phyloP scores from a whole-genome alignment of 169 alveolate species.

The Ichthyophthirius multifiliis region DNA sequence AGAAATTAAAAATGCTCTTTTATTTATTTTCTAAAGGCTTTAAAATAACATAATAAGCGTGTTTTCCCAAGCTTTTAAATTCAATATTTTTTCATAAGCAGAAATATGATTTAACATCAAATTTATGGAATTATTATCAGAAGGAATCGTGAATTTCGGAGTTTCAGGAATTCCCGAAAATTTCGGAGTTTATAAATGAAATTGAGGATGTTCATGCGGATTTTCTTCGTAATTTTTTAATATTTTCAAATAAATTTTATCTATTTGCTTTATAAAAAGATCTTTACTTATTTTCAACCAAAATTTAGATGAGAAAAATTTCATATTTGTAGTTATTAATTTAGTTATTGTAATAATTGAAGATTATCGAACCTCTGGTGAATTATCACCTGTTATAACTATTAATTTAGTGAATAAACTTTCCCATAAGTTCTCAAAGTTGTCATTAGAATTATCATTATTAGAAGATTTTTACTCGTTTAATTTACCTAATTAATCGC shows the following conservation, averaged over 20 bases:
- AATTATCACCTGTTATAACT: background rate
- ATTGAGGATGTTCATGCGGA: background rate
- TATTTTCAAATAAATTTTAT: background rate
- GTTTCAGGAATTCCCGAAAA: slow-evolving; percentile 3
- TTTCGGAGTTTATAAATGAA: background rate
- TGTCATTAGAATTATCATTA: background rate
- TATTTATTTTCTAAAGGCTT: background rate
- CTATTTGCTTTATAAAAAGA: background rate
- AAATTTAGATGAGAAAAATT: background rate
- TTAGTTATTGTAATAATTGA: background rate
- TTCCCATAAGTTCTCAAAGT: background rate
- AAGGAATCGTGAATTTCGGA: background rate
- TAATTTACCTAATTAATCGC: background rate
- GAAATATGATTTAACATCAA: background rate
- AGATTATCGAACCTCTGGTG: background rate
- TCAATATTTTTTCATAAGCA: background rate
- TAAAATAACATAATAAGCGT: background rate
- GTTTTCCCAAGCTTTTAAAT: background rate
- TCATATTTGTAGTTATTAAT: background rate
- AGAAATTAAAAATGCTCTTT: background rate
- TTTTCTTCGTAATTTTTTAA: background rate
- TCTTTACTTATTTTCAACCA: background rate
- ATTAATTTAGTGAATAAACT: background rate
- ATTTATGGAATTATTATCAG: background rate
- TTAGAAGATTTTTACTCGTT: background rate